These are phyloP conservation scores for Fusarium pseudonygamai DNA, from an alignment of 2,329 filamentous ascomycete species.

Conservation along the genomic window DNA sequence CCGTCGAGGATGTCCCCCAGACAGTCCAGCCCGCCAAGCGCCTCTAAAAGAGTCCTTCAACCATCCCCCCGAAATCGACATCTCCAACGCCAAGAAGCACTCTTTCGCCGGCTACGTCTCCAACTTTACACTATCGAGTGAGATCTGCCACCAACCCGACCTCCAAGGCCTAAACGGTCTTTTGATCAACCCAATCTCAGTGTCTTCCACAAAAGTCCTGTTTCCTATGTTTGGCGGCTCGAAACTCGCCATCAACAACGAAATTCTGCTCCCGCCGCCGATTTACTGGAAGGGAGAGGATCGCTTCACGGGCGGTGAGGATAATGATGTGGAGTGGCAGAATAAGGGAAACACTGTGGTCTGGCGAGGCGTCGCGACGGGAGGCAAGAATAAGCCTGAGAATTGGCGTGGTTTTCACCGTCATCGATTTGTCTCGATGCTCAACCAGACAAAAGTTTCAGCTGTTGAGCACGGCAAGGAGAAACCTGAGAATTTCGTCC, in stretches of 20 bases:
- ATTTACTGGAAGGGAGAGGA: constrained; percentile 75
- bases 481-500: constrained; percentile 61
- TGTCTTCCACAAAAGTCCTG: constrained; percentile 64
- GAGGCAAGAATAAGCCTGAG: constrained; percentile 64
- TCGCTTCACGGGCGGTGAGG: constrained; percentile 66
- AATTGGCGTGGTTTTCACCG: constrained; percentile 80
- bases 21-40: constrained; percentile 66
- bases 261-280: constrained; percentile 74
- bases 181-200: constrained; percentile 68
- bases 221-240: constrained; percentile 75
- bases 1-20: constrained; percentile 68
- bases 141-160: constrained; percentile 73
- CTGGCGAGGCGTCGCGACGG: constrained; percentile 75
- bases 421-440: constrained; percentile 78
- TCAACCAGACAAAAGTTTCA: constrained; percentile 69
- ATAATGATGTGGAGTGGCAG: constrained; percentile 64
- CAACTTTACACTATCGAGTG: constrained; percentile 68
- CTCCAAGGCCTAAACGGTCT: constrained; percentile 71
- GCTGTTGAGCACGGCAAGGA: constrained; percentile 57
- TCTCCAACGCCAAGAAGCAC: constrained; percentile 58
- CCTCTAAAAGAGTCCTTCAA: constrained; percentile 56
- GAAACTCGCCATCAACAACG: constrained; percentile 74
- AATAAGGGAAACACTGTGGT: constrained; percentile 64
- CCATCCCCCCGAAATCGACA: constrained; percentile 55
- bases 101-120: constrained; percentile 66